Evolutionary conservation across 108 stramenopile species (phyloP).

Genomic region (Parietichytrium sp.): DNA sequence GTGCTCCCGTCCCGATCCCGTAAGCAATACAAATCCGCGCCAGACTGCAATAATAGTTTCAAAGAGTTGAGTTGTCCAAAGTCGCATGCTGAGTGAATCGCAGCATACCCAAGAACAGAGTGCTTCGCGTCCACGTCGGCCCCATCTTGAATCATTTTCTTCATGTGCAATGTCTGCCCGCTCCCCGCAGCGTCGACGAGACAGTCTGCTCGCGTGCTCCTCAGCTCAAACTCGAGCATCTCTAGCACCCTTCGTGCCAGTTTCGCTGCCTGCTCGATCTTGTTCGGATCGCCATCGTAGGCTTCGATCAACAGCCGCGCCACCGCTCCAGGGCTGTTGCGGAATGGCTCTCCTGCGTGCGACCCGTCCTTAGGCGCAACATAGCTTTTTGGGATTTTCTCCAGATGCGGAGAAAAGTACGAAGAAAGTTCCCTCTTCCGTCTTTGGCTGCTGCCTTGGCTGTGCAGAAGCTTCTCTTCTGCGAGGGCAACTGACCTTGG

Average conservation of each 20-base stretch:
- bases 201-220: not conserved
- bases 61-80: not conserved
- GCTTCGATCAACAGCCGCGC: constrained; percentile 17
- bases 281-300: not conserved
- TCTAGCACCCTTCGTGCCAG: constrained; percentile 3
- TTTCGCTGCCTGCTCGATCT: not conserved
- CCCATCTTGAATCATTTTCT: not conserved
- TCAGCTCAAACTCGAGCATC: constrained; percentile 32
- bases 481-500: no score
- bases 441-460: no score
- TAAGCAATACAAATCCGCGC: constrained; percentile 1
- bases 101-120: not conserved
- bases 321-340: constrained; percentile 30
- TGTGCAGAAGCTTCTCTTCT: no score
- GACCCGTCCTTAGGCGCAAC: constrained; percentile 4
- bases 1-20: not conserved
- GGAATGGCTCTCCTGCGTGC: not conserved
- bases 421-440: no score
- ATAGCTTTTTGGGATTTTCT: constrained; percentile 7
- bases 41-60: not conserved
- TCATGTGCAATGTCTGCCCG: not conserved
- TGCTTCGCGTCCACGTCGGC: not conserved
- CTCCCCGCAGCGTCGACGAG: constrained; percentile 14
- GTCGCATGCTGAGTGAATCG: not conserved
- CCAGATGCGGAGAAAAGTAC: not conserved